phyloP scores from a whole-genome alignment of 176 grass and related monocot genomes.

The bread wheat (Triticum aestivum) region IWGSC_CS_RefSeq_v2.1 NC_057806.1:41599749-41600248 shows the following conservation, averaged over 20 bases:
- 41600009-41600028: conserved; percentile 1
- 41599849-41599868: conserved; percentile 2
- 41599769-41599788: conserved; percentile 45
- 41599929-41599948: conserved; percentile 2
- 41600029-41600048: background rate
- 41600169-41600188: background rate
- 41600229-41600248: conserved; percentile 13
- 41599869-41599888: conserved; percentile 31
- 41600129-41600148: background rate
- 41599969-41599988: background rate
- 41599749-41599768: conserved; percentile 27
- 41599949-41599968: conserved; percentile 25
- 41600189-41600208: background rate
- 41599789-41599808: conserved; percentile 3
- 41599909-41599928: conserved; percentile 21
- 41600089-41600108: conserved; percentile 11
- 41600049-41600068: conserved; percentile 21
- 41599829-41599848: conserved; percentile 12
- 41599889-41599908: conserved; percentile 29
- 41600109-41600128: background rate
- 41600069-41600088: conserved; percentile 17
- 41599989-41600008: conserved; percentile 1
- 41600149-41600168: background rate
- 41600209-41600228: conserved; percentile 23
- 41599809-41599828: conserved; percentile 1